These are phyloP conservation scores for Emericellopsis atlantica DNA, from an alignment of 2,329 filamentous ascomycete species.

Conservation along the genomic window DNA sequence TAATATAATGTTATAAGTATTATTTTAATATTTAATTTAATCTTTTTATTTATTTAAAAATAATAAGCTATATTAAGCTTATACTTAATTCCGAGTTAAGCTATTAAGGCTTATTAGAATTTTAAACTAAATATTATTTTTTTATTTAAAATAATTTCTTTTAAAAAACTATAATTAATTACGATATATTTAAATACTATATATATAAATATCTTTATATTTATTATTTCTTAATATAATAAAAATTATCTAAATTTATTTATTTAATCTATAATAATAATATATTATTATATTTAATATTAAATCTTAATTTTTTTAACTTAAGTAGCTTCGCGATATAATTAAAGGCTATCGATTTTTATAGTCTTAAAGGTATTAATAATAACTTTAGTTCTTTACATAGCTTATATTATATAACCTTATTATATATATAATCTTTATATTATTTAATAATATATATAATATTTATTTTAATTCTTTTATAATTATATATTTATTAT, in stretches of 20 bases:
- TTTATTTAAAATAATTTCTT: constrained; percentile 1
- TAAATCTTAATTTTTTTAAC: neutral
- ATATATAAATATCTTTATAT: too few species aligned
- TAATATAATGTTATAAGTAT: neutral
- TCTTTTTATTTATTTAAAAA: too few species aligned
- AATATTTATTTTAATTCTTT: constrained; percentile 4
- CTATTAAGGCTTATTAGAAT: too few species aligned
- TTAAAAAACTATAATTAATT: neutral
- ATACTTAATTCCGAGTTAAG: neutral
- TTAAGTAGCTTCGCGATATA: too few species aligned
- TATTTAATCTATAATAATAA: constrained; percentile 1
- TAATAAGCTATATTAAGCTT: too few species aligned
- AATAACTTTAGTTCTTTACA: constrained; percentile 1
- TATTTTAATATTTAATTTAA: neutral
- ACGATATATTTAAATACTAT: constrained; percentile 1
- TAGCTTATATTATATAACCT: neutral
- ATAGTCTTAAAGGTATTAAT: neutral
- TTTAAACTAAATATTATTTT: too few species aligned
- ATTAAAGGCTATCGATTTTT: neutral
- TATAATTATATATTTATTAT: too few species aligned
- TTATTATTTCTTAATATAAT: neutral
- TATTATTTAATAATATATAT: constrained; percentile 3
- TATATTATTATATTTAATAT: constrained; percentile 1
- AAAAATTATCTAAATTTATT: constrained; percentile 1
- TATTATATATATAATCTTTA: constrained; percentile 1